Evolutionary conservation across 2,329 filamentous ascomycete genomes (phyloP), one percentile per base, ranked within the genome.

Genomic region (Ceratocystis eucalypticola): DNA sequence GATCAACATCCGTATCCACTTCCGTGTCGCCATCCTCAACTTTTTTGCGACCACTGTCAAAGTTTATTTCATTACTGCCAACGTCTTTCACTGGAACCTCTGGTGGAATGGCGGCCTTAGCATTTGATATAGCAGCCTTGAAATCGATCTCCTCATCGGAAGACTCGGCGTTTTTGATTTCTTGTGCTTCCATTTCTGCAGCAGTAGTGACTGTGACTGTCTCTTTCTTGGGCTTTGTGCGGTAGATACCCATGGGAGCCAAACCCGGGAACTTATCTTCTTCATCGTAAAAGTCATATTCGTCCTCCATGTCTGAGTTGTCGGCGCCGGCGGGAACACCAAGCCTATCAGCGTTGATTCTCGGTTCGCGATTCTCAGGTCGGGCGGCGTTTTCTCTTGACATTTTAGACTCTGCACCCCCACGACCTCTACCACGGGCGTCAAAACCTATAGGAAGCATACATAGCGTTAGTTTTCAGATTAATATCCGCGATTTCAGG

Each of bases 311-410:
- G 44, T 80, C 78, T 22, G 77, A 77, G 37, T 77, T 70, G 65
- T 76, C 71, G 64, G 76, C 70, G 73, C 78, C 74, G 62, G 73
- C 71, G 10, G 66, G 66, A 3, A 66, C 12, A 70, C 80, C 80
- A 61, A 85, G 80, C 66, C 78, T 77, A 70, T 85, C 82, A 69
- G 81, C 80, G 70, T 84, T 83, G 71, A 84, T 80, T 72, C 82
- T 75, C 44, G 76, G 70, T 68, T 83, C 80, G 67, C 76, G 74
- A 66, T 71, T 70, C 44, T 71, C 69, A 61, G 70, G 69, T 57
- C 73, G 72, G 53, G 72, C 72, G 15, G 70, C 69, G 55, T 70
- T 69, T 37, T 72, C 74, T 48, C 71, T 71, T 5, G 71, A 70
- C 4, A 71, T 71, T n/a, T 71, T 70, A 8, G 71, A 69, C 20